Evolutionary conservation across 139 green algal species (phyloP), one percentile per base, ranked within the genome.

Genomic region (Desmodesmus armatus): DNA sequence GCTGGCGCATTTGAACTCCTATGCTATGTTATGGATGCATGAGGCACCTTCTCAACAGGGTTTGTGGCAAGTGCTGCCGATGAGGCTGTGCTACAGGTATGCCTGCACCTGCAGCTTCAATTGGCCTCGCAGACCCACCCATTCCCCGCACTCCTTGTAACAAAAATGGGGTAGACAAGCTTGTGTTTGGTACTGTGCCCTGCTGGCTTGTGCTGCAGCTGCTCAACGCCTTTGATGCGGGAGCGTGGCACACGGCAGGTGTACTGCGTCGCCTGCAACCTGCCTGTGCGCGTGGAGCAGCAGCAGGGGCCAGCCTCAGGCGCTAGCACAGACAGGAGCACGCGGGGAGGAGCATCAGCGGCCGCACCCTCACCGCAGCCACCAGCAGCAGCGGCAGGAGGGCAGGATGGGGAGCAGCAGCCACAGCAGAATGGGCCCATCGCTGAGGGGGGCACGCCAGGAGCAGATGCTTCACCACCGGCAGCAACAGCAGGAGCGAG

Each of bases 321-420:
- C n/a, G n/a, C n/a, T 43, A 71, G 58, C 43, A 75, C 23, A 4
- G 29, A 25, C 77, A 75, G 60, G 60, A 63, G 60, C 58, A 74
- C 58, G 33, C 35, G 33, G 29, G 47, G 25, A 66, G 43, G 29
- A 25, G 6, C 43, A 44, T 31, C n/a, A 66, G 72, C 72, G 43
- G 29, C 29, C 29, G 40, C 40, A 41, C 13, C 21, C 15, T 7
- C 29, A 44, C 27, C 29, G 21, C 29, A 19, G 29, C 13, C 29
- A 33, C 3, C 43, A 65, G 72, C n/a, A 66, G 27, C 44, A 55
- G 71, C 74, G 69, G 31, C 74, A 69, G 74, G 21, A 23, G 35
- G 11, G 37, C 35, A 7, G 37, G 4, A 1, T 37, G 7, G 2
- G 53, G 5, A 13, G 2, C n/a, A 43, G 0, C 74, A 71, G 31